phyloP scores from a whole-genome alignment of 2,329 filamentous ascomycete genomes.

The Fusarium sp. region DNA sequence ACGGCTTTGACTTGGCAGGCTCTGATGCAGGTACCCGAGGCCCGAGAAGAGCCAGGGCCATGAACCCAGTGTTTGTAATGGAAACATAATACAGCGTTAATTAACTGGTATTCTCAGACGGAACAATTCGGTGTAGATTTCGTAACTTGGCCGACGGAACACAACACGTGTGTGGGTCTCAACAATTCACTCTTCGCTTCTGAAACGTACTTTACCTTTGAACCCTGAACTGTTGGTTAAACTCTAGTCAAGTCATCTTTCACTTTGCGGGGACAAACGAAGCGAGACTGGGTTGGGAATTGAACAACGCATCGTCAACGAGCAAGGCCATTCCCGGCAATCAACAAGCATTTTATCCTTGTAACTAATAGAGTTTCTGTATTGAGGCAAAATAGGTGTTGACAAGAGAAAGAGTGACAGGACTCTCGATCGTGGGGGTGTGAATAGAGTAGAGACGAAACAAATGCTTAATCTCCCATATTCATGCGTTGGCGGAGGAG shows the following conservation, averaged over 20 bases:
- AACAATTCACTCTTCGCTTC: neutral
- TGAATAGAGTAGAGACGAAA: slow-evolving; percentile 17
- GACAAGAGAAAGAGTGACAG: neutral
- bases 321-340: slow-evolving; percentile 20
- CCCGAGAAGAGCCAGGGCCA: neutral
- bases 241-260: neutral
- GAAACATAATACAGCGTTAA: neutral
- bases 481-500: slow-evolving; percentile 41
- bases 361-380: slow-evolving; percentile 1
- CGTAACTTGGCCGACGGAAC: slow-evolving; percentile 12
- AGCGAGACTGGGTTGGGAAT: slow-evolving; percentile 28
- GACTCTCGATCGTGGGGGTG: slow-evolving; percentile 21
- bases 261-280: slow-evolving; percentile 5
- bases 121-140: slow-evolving; percentile 3
- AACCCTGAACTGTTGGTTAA: slow-evolving; percentile 1
- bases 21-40: slow-evolving; percentile 36
- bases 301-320: slow-evolving; percentile 34
- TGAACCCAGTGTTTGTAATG: slow-evolving; percentile 2
- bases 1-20: slow-evolving; percentile 4
- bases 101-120: neutral
- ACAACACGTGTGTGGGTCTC: slow-evolving; percentile 11
- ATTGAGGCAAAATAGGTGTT: slow-evolving; percentile 16
- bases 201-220: slow-evolving; percentile 2
- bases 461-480: slow-evolving; percentile 43
- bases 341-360: slow-evolving; percentile 28